Conservation (phyloP, 768 basidiomycete species). For the Mrakia blollopis region DNA sequence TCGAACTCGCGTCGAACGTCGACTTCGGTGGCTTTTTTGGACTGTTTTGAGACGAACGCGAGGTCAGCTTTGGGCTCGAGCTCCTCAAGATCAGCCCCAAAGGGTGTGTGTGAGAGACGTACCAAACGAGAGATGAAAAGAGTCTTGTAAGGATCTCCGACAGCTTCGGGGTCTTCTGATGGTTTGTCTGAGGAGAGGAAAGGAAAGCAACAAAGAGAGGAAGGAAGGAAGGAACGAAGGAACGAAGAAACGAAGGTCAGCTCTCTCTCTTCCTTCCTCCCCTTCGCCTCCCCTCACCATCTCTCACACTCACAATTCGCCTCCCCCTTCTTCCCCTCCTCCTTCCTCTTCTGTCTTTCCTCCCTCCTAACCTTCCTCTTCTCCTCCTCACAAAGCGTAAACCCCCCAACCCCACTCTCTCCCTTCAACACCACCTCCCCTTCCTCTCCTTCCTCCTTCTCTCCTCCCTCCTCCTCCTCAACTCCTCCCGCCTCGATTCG, state of each 20-base stretch:
- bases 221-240: background rate
- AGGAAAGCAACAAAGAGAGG: background rate
- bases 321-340: slow-evolving; percentile 49
- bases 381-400: too few relatives aligned
- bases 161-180: slow-evolving; percentile 78
- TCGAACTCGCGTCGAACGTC: slow-evolving; percentile 95
- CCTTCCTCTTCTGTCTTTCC: slow-evolving; percentile 45
- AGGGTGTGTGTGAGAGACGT: slow-evolving; percentile 34
- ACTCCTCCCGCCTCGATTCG: slow-evolving; percentile 31
- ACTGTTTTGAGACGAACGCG: slow-evolving; percentile 49
- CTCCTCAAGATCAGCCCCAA: too few relatives aligned
- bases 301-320: slow-evolving; percentile 54
- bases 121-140: slow-evolving; percentile 92
- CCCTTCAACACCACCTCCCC: slow-evolving; percentile 57
- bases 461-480: slow-evolving; percentile 36
- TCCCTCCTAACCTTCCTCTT: slow-evolving; percentile 57
- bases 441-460: slow-evolving; percentile 71
- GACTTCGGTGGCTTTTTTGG: slow-evolving; percentile 82
- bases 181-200: slow-evolving; percentile 67
- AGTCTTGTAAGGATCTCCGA: slow-evolving; percentile 97
- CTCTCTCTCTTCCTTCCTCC: background rate
- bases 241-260: background rate
- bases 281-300: background rate
- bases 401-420: too few relatives aligned
- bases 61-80: background rate